phyloP scores from a whole-genome alignment of 129 eudicot genomes.

The Solidago caesia region DNA sequence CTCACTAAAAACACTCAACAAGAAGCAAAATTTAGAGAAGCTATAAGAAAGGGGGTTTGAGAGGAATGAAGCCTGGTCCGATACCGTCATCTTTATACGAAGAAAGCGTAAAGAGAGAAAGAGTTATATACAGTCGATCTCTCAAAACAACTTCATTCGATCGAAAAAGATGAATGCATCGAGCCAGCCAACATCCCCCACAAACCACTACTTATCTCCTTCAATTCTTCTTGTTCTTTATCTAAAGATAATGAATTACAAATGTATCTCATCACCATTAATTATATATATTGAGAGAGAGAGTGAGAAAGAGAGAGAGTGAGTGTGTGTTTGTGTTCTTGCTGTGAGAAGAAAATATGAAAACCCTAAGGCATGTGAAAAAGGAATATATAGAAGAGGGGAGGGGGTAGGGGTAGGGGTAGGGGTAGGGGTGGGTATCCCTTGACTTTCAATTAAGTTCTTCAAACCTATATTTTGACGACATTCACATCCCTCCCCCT shows the following conservation, averaged over 20 bases:
- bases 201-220: constrained; percentile 40
- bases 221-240: neutral
- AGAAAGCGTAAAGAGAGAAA: constrained; percentile 20
- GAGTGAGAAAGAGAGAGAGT: constrained; percentile 13
- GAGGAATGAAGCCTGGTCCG: constrained; percentile 99
- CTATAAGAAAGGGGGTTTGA: constrained; percentile 45
- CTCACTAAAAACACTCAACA: neutral
- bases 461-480: no score
- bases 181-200: constrained; percentile 72
- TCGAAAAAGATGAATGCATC: constrained; percentile 46
- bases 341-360: constrained; percentile 13
- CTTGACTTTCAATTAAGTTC: constrained; percentile 20
- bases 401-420: neutral
- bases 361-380: constrained; percentile 29
- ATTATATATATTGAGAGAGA: neutral
- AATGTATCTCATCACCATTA: neutral
- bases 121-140: neutral
- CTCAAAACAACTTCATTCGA: constrained; percentile 1
- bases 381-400: constrained; percentile 26
- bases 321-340: neutral
- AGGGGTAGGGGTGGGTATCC: neutral
- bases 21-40: neutral
- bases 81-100: constrained; percentile 39
- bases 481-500: no score
- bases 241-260: neutral